These are phyloP conservation scores for Fistulifera solaris DNA, from an alignment of 108 stramenopile genomes.

Conservation along the genomic window DNA sequence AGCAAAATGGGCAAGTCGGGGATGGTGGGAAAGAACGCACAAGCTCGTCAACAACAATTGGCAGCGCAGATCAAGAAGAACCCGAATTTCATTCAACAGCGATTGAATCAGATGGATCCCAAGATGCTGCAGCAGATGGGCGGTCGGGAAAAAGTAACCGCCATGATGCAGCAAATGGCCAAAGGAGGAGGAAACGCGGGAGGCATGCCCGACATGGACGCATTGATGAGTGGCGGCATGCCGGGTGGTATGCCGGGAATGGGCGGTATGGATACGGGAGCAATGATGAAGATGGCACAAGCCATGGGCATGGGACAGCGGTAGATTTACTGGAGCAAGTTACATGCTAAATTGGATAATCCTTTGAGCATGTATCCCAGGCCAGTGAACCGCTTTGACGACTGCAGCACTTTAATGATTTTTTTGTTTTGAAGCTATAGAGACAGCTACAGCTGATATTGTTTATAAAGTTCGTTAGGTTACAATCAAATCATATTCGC, in stretches of 20 bases:
- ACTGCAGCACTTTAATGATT: too few species aligned
- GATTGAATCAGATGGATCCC: conserved; percentile 81
- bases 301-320: conserved; percentile 18
- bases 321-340: too few species aligned
- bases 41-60: conserved; percentile 62
- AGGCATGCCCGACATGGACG: conserved; percentile 52
- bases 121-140: conserved; percentile 80
- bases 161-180: conserved; percentile 64
- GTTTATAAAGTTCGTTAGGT: too few species aligned
- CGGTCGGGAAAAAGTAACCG: conserved; percentile 33
- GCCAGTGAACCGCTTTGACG: too few species aligned
- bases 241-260: conserved; percentile 35
- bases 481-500: too few species aligned
- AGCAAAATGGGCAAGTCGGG: conserved; percentile 89
- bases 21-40: conserved; percentile 70
- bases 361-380: too few species aligned
- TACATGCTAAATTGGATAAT: too few species aligned
- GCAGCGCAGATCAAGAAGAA: conserved; percentile 78
- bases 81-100: conserved; percentile 67
- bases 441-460: too few species aligned
- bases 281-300: conserved; percentile 35
- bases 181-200: conserved; percentile 29
- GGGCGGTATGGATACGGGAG: conserved; percentile 35
- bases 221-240: conserved; percentile 44
- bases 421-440: too few species aligned